Base-by-base conservation (phyloP, 2,329 filamentous ascomycete genomes). In the Diaporthe longicolla region DNA sequence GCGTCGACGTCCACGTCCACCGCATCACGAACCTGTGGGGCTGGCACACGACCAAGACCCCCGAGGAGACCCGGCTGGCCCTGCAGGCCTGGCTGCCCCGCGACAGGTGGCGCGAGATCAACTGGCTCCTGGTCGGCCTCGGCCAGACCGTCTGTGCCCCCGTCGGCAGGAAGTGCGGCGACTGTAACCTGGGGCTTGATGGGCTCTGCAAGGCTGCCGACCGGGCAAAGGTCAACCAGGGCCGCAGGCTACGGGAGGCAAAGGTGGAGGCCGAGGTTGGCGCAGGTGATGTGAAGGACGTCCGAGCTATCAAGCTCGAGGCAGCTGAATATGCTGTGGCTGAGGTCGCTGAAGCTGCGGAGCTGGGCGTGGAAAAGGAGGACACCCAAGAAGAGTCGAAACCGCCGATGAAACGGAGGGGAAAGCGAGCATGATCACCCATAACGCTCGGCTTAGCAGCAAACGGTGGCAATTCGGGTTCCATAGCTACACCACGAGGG, bases 1-100 rank as follows among this genome's bases (percentile, higher is more conserved):
- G 95, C 35, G 95, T 98, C 65, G 95, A 98, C 82, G 95, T 98
- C 7, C 95, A 98, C 83, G 95, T 98, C 4, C 95, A 98, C 84
- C 93, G 95, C 72, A 97, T 98, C 83, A 96, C 95, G 69, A 98
- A 98, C 84, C 86, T 97, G 37, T 98, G 95, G 95, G 93, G 94
- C 4, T 98, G 95, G 95, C 91, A 97, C 82, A 91, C 90, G 82
- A 96, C 93, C 2, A 92, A 91, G 78, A 93, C 87, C 17, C 95
- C 95, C 0, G 95, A 98, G 85, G 93, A 94, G 81, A 97, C 95
- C 40, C 88, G 95, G 57, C 84, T 87, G 71, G 90, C 91, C 45
- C 86, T 98, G 74, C 90, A 98, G 85, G 87, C 87, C 21, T 98
- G 95, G 95, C 85, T 98, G 78, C 95, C 95, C 3, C 89, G 84